Conservation (phyloP, 169 alveolate species). For the Cryptosporidium viatorum region DNA sequence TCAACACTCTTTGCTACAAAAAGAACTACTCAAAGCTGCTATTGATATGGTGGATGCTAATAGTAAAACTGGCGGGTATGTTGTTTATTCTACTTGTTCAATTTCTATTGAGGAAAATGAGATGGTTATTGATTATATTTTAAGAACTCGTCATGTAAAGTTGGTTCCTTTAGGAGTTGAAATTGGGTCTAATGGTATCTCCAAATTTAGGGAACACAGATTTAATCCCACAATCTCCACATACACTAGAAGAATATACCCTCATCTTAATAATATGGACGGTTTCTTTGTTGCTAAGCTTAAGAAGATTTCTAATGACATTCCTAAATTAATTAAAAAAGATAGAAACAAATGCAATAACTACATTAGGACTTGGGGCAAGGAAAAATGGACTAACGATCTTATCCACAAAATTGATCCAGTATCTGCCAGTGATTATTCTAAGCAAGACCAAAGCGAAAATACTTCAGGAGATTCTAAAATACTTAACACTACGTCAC, state of each 20-base stretch:
- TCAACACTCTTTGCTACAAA: constrained; percentile 93
- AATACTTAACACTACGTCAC: neutral
- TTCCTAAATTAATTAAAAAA: constrained; percentile 76
- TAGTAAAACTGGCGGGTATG: constrained; percentile 95
- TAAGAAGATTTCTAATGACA: constrained; percentile 90
- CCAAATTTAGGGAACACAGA: constrained; percentile 90
- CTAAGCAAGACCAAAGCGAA: neutral
- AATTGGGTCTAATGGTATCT: constrained; percentile 93
- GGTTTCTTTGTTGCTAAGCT: constrained; percentile 97
- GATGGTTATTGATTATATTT: constrained; percentile 94
- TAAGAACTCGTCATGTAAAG: constrained; percentile 87
- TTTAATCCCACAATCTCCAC: constrained; percentile 89
- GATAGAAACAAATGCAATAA: constrained; percentile 62
- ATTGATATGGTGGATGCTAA: constrained; percentile 91
- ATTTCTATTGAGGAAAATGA: constrained; percentile 97
- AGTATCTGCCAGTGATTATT: neutral
- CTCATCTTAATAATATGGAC: constrained; percentile 96
- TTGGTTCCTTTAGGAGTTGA: constrained; percentile 85
- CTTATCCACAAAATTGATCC: constrained; percentile 1
- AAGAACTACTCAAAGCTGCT: constrained; percentile 93
- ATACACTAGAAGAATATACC: constrained; percentile 91
- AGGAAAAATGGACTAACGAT: constrained; percentile 54
- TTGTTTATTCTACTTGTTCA: constrained; percentile 97
- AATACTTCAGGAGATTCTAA: neutral
- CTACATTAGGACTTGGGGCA: constrained; percentile 59